A percentile compares a stretch with the other conserved stretches of the same genome.
Conservation (phyloP, 140 eudicot genomes). For the Erigeron philadelphicus region DNA sequence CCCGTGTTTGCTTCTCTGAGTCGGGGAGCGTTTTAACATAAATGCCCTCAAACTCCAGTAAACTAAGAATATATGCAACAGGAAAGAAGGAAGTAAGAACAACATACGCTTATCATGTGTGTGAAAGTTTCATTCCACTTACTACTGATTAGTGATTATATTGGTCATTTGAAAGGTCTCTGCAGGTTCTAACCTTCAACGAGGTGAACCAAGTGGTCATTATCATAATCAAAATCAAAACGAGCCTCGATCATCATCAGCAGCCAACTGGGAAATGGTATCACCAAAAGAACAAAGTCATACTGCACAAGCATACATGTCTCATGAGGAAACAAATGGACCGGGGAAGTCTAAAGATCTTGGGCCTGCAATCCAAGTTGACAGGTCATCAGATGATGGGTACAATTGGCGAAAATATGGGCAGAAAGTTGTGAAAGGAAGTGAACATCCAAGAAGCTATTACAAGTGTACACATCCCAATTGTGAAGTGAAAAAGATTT, state of each 20-base stretch:
- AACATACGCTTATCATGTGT: not conserved
- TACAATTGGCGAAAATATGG: constrained; percentile 98
- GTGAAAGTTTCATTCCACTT: constrained; percentile 1
- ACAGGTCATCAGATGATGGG: constrained; percentile 89
- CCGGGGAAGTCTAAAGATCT: constrained; percentile 47
- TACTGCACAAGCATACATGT: constrained; percentile 25
- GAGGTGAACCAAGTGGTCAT: constrained; percentile 41
- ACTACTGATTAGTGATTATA: constrained; percentile 14
- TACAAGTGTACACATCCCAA: constrained; percentile 93
- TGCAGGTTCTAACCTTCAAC: constrained; percentile 49
- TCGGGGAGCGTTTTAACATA: not conserved
- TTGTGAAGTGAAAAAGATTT: constrained; percentile 88
- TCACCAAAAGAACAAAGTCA: constrained; percentile 40
- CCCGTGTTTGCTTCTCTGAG: not conserved
- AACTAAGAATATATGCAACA: not conserved
- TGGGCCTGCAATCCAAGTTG: constrained; percentile 45
- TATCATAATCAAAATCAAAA: constrained; percentile 39
- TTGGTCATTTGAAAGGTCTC: constrained; percentile 43
- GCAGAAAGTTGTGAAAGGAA: constrained; percentile 94
- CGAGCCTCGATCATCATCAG: constrained; percentile 42
- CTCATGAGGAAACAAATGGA: constrained; percentile 43
- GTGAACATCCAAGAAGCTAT: constrained; percentile 98
- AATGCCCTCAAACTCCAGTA: not conserved
- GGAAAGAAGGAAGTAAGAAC: not conserved
- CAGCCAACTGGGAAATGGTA: constrained; percentile 41